Evolutionary conservation across 2,329 filamentous ascomycete species (phyloP).

Genomic region (Calonectria hongkongensis): DNA sequence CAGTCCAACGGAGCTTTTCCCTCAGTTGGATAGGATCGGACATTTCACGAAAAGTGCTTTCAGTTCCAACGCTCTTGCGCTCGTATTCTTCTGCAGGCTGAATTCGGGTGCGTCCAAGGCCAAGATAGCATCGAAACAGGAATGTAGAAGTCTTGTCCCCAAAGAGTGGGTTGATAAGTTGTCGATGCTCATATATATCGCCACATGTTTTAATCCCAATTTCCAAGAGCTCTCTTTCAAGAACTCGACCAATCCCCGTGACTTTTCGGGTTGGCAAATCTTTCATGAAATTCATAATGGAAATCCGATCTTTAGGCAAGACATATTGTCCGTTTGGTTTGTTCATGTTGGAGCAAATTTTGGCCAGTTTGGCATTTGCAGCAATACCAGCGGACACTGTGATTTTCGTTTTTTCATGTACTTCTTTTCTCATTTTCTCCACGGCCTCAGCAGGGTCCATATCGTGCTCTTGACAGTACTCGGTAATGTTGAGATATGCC

Average conservation of each 20-base stretch:
- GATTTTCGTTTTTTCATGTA: slow-evolving; percentile 85
- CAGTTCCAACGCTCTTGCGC: slow-evolving; percentile 94
- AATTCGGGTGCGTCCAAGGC: slow-evolving; percentile 88
- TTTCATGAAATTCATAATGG: slow-evolving; percentile 91
- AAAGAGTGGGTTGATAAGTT: slow-evolving; percentile 85
- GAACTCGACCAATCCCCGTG: slow-evolving; percentile 94
- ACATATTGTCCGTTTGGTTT: slow-evolving; percentile 96
- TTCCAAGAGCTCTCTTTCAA: slow-evolving; percentile 92
- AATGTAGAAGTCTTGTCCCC: slow-evolving; percentile 95
- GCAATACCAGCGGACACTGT: slow-evolving; percentile 97
- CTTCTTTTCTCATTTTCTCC: slow-evolving; percentile 83
- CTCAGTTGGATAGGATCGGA: slow-evolving; percentile 80
- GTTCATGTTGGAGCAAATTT: slow-evolving; percentile 96
- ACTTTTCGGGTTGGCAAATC: slow-evolving; percentile 91
- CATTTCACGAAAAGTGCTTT: slow-evolving; percentile 92
- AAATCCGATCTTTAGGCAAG: slow-evolving; percentile 81
- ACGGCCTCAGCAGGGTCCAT: slow-evolving; percentile 84
- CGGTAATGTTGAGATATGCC: slow-evolving; percentile 95
- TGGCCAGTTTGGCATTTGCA: slow-evolving; percentile 93
- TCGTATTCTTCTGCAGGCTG: slow-evolving; percentile 93
- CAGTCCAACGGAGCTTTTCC: slow-evolving; percentile 86
- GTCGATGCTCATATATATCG: slow-evolving; percentile 86
- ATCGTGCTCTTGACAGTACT: slow-evolving; percentile 83
- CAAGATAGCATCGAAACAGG: slow-evolving; percentile 87
- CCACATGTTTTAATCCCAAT: slow-evolving; percentile 92